Conservation (phyloP, 1,284 basidiomycete genomes). For the Puccinia brachypodii region DNA sequence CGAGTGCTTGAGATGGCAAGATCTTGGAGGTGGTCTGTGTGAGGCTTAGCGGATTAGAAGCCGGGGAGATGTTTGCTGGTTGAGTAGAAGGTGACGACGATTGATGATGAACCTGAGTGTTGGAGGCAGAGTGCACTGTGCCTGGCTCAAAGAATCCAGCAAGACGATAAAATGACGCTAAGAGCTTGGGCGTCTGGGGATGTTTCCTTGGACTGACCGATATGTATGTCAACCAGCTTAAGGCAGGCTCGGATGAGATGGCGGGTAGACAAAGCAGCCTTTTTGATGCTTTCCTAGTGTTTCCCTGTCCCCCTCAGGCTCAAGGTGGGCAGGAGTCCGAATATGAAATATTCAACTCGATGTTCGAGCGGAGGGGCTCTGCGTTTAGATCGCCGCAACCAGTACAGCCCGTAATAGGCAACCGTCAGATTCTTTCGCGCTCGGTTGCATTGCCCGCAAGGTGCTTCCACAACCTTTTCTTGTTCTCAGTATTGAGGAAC, state of each 20-base stretch:
- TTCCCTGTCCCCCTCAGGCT: not conserved
- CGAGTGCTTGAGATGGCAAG: conserved; percentile 7
- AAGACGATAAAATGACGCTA: not conserved
- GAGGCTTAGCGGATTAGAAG: not conserved
- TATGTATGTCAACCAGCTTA: not conserved
- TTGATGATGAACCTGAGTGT: not conserved
- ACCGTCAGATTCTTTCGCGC: not conserved
- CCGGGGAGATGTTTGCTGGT: not conserved
- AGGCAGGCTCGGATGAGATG: not conserved
- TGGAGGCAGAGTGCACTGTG: not conserved
- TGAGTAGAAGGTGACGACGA: not conserved
- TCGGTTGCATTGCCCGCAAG: conserved; percentile 3
- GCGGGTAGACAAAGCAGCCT: not conserved
- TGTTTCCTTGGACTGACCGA: conserved; percentile 2
- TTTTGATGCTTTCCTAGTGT: not conserved
- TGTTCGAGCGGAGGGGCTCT: conserved; percentile 5
- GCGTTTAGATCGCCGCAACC: not conserved
- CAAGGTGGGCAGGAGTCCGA: not conserved
- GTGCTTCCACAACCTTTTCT: not conserved
- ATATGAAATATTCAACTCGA: not conserved
- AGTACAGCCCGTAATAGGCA: conserved; percentile 23
- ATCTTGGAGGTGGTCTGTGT: conserved; percentile 8
- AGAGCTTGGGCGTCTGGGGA: not conserved
- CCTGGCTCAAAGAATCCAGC: not conserved
- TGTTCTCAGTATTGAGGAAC: not conserved